Base-by-base conservation (phyloP, 1,284 basidiomycete species). In the Hymenochaete sp. region DNA sequence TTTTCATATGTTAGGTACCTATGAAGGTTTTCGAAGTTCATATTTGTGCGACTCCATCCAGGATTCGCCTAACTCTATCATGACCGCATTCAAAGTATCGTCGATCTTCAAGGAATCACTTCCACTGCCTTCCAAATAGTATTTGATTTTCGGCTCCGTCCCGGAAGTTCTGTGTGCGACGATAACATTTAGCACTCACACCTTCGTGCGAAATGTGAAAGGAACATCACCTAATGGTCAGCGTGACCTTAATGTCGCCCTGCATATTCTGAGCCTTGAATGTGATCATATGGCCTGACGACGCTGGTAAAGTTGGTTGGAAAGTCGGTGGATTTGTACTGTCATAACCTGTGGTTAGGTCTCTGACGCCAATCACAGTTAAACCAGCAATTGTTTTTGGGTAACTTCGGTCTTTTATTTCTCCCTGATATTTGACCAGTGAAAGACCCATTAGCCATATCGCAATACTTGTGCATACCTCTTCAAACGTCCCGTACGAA, bases 71-170 rank as follows among this genome's bases (percentile, higher is more conserved):
- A 90, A 59, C 50, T 82, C 79, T 22, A 64, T 56, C 1, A 82
- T 70, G 0, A 83, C 77, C 38, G 56, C 60, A 2, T 62, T 60
- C 13, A 89, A 66, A 29, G 74, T 56, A n/a, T 52, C 54, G 1
- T 63, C 59, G 2, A 87, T 73, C 1, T 59, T 56, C 13, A 52
- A 45, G 0, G 63, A 59, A 53, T 79, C 59, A 40, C 60, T 65
- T 1, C 85, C 82, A 48, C 66, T 75, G 2, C 82, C 86, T 63
- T 90, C 87, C 18, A 89, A 66, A 57, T 90, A 90, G 57, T 82
- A 88, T 56, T 90, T 90, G 61, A 89, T 84, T 82, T 91, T 92
- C 0, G 88, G 88, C 56, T 92, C 89, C 6, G 89, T 92, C 9
- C 89, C 89, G 55, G 83, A 87, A 25, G 85, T 90, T 49, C 87